Conservation (phyloP, 192 early-diverging fungal genomes). For the Irineochytrium annulatum region DNA sequence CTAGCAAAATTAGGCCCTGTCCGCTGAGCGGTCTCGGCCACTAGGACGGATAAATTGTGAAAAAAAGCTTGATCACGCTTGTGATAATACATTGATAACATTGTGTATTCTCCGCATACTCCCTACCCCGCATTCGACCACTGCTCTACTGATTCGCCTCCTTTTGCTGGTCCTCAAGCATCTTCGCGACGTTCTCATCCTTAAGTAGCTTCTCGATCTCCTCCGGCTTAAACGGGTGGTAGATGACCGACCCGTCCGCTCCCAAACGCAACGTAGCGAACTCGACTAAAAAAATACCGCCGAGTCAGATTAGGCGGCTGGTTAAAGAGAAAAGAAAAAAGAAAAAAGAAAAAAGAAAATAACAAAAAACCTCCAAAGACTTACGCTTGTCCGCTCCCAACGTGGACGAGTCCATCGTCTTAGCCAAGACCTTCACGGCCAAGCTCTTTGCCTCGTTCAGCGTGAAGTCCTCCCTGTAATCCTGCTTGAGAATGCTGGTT, state of each 20-base stretch:
- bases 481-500: slow-evolving; percentile 90
- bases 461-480: slow-evolving; percentile 87
- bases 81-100: too few relatives aligned
- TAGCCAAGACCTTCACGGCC: slow-evolving; percentile 90
- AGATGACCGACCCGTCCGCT: slow-evolving; percentile 52
- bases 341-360: slow-evolving; percentile 4
- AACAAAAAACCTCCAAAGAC: slow-evolving; percentile 21
- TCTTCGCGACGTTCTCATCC: slow-evolving; percentile 55
- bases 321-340: slow-evolving; percentile 12
- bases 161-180: slow-evolving; percentile 26
- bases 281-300: too few relatives aligned
- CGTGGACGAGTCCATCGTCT: slow-evolving; percentile 94
- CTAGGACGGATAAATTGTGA: too few relatives aligned
- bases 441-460: slow-evolving; percentile 87
- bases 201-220: slow-evolving; percentile 82
- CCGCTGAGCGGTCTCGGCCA: too few relatives aligned
- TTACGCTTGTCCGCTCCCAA: slow-evolving; percentile 88
- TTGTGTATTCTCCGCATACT: too few relatives aligned
- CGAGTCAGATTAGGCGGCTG: too few relatives aligned
- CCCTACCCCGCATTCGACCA: too few relatives aligned
- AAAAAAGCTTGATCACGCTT: too few relatives aligned
- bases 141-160: too few relatives aligned
- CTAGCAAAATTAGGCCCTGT: too few relatives aligned
- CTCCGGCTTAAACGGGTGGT: slow-evolving; percentile 64
- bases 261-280: slow-evolving; percentile 80